Evolutionary conservation across 495 filamentous ascomycete genomes (phyloP).

Genomic region (Hypoxylon rickii): DNA sequence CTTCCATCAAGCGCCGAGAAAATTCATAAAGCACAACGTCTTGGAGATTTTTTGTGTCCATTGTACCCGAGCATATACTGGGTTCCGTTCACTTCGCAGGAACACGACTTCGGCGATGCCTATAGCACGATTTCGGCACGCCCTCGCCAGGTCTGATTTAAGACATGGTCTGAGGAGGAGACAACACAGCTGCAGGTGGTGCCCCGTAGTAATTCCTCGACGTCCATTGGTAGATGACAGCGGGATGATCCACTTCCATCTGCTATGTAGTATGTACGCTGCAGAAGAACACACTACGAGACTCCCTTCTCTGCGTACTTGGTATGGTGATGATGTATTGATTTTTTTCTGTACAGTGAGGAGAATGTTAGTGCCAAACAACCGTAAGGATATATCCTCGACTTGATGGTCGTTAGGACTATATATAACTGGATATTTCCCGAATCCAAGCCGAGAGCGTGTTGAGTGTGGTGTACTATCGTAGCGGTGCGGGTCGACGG

Average conservation of each 20-base stretch:
- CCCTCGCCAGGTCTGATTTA: neutral
- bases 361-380: constrained; percentile 4
- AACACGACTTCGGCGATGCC: neutral
- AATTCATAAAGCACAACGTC: too few species aligned
- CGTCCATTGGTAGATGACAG: neutral
- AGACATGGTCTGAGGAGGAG: neutral
- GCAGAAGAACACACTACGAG: neutral
- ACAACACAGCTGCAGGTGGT: neutral
- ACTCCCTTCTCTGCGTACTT: neutral
- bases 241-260: neutral
- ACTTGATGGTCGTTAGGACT: neutral
- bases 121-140: neutral
- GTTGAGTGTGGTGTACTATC: constrained; percentile 2
- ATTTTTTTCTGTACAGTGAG: neutral
- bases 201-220: neutral
- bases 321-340: neutral
- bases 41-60: too few species aligned
- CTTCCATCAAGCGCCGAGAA: too few species aligned
- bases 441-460: neutral
- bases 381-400: neutral
- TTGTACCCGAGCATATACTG: neutral
- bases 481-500: constrained; percentile 2
- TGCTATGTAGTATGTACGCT: neutral
- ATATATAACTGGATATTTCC: neutral
- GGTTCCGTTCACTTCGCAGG: too few species aligned